phyloP scores from a whole-genome alignment of 2,329 filamentous ascomycete genomes.

The Rutstroemia sydowiana region DNA sequence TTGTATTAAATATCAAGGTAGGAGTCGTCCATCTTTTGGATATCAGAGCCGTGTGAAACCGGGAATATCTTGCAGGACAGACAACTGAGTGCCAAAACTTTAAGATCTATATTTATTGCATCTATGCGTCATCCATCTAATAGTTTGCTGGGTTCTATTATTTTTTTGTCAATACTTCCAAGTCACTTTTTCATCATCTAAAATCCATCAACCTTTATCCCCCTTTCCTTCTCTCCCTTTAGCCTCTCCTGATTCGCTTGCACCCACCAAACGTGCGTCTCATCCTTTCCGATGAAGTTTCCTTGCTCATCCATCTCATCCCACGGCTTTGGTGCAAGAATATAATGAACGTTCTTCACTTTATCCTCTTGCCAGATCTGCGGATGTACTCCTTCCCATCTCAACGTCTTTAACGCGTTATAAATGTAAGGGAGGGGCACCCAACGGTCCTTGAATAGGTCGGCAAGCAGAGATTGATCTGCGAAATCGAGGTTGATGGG shows the following conservation, averaged over 20 bases:
- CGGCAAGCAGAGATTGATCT: conserved; percentile 51
- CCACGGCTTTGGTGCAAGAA: conserved; percentile 56
- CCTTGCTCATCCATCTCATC: conserved; percentile 41
- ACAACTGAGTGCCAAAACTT: no score
- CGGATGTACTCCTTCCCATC: conserved; percentile 44
- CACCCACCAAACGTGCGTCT: conserved; percentile 50
- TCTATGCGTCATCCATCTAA: no score
- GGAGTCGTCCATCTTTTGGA: no score
- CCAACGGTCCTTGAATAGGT: conserved; percentile 49
- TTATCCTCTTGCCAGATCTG: conserved; percentile 49
- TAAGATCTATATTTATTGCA: no score
- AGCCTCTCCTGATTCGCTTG: conserved; percentile 39
- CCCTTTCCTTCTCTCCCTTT: conserved; percentile 29
- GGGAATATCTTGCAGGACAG: no score
- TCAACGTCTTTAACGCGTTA: conserved; percentile 56
- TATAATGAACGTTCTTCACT: conserved; percentile 56
- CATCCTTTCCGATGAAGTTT: conserved; percentile 34
- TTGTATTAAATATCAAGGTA: no score
- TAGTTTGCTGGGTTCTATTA: no score
- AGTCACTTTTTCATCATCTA: conserved; percentile 5
- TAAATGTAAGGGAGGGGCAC: conserved; percentile 52
- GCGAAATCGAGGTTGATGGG: conserved; percentile 46
- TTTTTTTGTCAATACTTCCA: no score
- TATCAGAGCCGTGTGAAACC: no score
- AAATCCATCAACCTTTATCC: conserved; percentile 19